Conservation (phyloP, 2,329 filamentous ascomycete species). For the Gaeumannomyces sp. region DNA sequence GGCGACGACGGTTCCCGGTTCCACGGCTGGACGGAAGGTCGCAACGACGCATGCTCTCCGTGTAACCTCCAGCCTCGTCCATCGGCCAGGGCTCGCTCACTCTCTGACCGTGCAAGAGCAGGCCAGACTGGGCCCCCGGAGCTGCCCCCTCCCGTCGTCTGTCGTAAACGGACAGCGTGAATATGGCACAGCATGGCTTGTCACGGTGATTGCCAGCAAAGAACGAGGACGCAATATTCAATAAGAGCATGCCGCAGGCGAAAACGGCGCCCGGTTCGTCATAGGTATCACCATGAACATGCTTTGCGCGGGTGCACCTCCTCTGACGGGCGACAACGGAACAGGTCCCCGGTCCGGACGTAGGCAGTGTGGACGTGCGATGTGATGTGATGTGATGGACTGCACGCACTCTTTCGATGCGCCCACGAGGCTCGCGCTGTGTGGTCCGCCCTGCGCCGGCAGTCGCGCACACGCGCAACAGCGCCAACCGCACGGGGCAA, state of each 20-base stretch:
- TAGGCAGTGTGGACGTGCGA: too few relatives aligned
- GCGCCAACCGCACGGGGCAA: background rate
- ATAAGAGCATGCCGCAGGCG: too few relatives aligned
- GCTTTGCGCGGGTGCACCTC: too few relatives aligned
- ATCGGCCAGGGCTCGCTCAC: background rate
- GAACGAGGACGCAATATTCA: too few relatives aligned
- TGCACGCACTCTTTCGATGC: too few relatives aligned
- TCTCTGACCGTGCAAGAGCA: background rate
- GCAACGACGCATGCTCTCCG: background rate
- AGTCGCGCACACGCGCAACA: background rate
- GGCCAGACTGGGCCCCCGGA: too few relatives aligned
- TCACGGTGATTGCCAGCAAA: too few relatives aligned
- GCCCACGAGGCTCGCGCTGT: background rate
- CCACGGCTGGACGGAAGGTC: background rate
- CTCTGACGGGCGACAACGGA: too few relatives aligned
- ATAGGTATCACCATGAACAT: too few relatives aligned
- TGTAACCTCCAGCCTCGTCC: background rate
- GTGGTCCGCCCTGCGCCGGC: background rate
- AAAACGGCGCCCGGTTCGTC: too few relatives aligned
- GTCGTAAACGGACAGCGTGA: background rate
- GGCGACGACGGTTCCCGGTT: too few relatives aligned
- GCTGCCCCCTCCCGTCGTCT: background rate
- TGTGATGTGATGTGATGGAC: background rate
- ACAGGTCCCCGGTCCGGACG: too few relatives aligned
- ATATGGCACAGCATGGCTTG: background rate